phyloP scores from a whole-genome alignment of 352 stramenopile species.

The Pythium utonaiense region DNA sequence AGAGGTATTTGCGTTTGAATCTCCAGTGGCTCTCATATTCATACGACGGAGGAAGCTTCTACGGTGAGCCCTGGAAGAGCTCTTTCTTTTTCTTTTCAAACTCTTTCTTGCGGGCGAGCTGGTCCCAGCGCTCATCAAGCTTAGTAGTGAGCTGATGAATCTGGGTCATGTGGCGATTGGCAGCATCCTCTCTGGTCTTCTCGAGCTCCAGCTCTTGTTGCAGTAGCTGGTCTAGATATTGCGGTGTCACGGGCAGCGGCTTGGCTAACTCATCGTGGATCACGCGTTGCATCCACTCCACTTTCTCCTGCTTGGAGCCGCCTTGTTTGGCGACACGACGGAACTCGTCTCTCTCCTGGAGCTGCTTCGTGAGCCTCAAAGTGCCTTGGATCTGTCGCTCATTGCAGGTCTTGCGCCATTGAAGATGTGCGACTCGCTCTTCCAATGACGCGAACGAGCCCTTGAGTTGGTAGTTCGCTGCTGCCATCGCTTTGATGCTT shows the following conservation, averaged over 20 bases:
- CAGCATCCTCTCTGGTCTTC: constrained; percentile 23
- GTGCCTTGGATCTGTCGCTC: constrained; percentile 67
- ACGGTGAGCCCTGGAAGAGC: constrained; percentile 24
- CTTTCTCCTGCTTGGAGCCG: constrained; percentile 25
- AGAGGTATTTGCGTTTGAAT: too few species aligned
- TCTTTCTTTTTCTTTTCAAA: constrained; percentile 70
- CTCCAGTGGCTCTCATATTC: too few species aligned
- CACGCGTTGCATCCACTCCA: constrained; percentile 48
- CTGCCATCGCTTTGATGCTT: not conserved
- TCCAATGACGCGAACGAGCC: constrained; percentile 48
- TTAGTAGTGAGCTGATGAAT: constrained; percentile 52
- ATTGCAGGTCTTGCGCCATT: constrained; percentile 74
- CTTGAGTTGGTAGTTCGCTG: not conserved
- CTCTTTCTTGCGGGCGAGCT: constrained; percentile 43
- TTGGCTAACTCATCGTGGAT: constrained; percentile 53
- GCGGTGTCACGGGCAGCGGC: constrained; percentile 44
- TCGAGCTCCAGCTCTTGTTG: constrained; percentile 26
- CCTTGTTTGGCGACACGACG: constrained; percentile 40
- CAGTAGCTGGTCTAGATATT: constrained; percentile 30
- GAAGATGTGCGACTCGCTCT: constrained; percentile 60
- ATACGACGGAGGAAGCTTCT: not conserved
- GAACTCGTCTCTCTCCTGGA: constrained; percentile 62
- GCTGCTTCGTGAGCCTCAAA: constrained; percentile 49
- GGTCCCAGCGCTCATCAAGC: constrained; percentile 40
- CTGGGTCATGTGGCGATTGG: constrained; percentile 41